Evolutionary conservation across 2,329 filamentous ascomycete species (phyloP).

Genomic region (Penicillium oxalicum): DNA sequence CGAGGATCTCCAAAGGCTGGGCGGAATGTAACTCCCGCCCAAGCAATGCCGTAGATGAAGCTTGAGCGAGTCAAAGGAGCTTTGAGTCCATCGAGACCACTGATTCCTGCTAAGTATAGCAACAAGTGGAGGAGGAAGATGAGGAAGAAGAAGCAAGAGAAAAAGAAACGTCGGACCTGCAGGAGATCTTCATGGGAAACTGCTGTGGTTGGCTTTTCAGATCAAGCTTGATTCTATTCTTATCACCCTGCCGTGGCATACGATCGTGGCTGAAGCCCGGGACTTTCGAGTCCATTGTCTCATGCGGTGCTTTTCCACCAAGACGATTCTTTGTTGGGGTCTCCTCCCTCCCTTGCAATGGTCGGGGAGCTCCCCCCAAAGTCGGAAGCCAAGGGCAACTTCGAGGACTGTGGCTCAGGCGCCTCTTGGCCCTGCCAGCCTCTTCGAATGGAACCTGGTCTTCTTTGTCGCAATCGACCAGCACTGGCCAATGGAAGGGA

Average conservation of each 20-base stretch:
- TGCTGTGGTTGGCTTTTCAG: conserved; percentile 5
- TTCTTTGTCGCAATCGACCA: too few relatives aligned
- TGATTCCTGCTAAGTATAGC: background rate
- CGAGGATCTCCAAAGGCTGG: conserved; percentile 24
- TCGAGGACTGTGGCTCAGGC: too few relatives aligned
- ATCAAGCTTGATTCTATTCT: conserved; percentile 16
- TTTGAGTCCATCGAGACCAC: conserved; percentile 2
- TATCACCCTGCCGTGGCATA: conserved; percentile 9
- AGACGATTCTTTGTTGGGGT: too few relatives aligned
- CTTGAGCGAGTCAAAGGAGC: conserved; percentile 19
- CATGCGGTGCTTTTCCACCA: too few relatives aligned
- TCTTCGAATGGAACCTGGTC: too few relatives aligned
- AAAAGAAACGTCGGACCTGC: conserved; percentile 9
- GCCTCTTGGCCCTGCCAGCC: too few relatives aligned
- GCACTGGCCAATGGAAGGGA: too few relatives aligned
- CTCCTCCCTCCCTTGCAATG: too few relatives aligned
- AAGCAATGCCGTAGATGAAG: conserved; percentile 28
- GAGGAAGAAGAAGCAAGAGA: background rate
- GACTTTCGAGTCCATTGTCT: too few relatives aligned
- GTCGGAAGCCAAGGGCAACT: too few relatives aligned
- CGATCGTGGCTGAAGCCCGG: background rate
- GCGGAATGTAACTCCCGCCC: conserved; percentile 29
- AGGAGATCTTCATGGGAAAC: conserved; percentile 7
- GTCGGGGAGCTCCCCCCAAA: too few relatives aligned
- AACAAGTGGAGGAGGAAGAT: too few relatives aligned